These are phyloP conservation scores for Globisporangium spinosum DNA, from an alignment of 352 stramenopile genomes.

Conservation along the genomic window DNA sequence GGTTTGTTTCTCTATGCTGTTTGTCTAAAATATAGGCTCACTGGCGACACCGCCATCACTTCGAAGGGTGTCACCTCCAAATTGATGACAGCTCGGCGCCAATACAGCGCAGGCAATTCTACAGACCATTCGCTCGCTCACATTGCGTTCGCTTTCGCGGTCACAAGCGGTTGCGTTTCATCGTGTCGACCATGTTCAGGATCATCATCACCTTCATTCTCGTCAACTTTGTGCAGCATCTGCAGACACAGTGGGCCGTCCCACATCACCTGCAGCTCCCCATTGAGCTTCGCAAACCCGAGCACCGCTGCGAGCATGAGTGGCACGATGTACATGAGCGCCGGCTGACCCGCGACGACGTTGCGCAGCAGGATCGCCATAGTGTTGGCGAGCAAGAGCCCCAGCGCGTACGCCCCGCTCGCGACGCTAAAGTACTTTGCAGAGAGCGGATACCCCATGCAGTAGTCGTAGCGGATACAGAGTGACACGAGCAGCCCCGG, in stretches of 20 bases:
- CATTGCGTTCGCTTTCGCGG: not conserved
- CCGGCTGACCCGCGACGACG: constrained; percentile 88
- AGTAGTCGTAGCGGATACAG: constrained; percentile 89
- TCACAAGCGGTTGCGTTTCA: constrained; percentile 16
- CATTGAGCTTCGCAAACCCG: constrained; percentile 43
- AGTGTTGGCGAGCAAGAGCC: constrained; percentile 90
- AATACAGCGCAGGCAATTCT: not conserved
- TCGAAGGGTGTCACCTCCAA: not conserved
- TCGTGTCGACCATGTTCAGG: not conserved
- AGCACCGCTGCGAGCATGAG: constrained; percentile 74
- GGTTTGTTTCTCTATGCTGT: not conserved
- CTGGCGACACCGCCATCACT: no score
- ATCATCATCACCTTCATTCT: not conserved
- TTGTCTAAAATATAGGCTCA: not conserved
- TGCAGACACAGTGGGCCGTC: constrained; percentile 42
- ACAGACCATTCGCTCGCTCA: not conserved
- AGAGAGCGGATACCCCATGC: constrained; percentile 45
- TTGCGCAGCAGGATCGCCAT: constrained; percentile 89
- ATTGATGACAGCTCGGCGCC: not conserved
- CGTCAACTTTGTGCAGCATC: constrained; percentile 15
- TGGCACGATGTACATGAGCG: constrained; percentile 94
- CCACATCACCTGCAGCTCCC: constrained; percentile 78
- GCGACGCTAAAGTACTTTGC: constrained; percentile 74
- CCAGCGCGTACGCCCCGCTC: constrained; percentile 81
- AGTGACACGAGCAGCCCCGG: constrained; percentile 93